Percentiles rank a stretch among this genome's conserved stretches.
phyloP scores from a whole-genome alignment of 768 basidiomycete species.

The Peribolospora kevripleyi region DNA sequence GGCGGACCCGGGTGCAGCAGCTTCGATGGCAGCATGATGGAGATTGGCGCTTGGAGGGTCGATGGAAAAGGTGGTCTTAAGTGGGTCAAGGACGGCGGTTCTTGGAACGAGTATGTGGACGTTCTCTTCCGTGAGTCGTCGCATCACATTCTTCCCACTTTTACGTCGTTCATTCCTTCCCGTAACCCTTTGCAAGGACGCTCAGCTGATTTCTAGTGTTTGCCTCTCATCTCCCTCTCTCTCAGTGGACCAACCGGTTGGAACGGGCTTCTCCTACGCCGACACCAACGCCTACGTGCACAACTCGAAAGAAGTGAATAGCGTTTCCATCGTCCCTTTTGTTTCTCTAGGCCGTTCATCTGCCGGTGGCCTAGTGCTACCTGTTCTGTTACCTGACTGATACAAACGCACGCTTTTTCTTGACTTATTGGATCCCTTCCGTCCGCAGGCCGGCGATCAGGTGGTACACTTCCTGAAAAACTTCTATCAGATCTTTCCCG shows the following conservation, averaged over 20 bases:
- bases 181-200: neutral
- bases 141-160: too few species aligned
- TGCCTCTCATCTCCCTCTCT: neutral
- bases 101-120: conserved; percentile 87
- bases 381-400: neutral
- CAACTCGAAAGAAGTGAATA: conserved; percentile 39
- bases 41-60: conserved; percentile 72
- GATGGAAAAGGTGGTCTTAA: conserved; percentile 48
- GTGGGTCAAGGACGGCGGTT: conserved; percentile 43
- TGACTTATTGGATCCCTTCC: too few species aligned
- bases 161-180: neutral
- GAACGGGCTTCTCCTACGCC: conserved; percentile 78
- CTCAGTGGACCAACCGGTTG: conserved; percentile 88
- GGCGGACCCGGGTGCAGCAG: conserved; percentile 94
- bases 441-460: conserved; percentile 41
- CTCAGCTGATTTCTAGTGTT: neutral
- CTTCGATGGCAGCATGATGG: conserved; percentile 95
- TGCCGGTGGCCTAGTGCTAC: neutral
- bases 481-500: conserved; percentile 78
- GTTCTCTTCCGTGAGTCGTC: conserved; percentile 60
- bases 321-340: conserved; percentile 3
- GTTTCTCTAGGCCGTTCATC: neutral
- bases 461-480: conserved; percentile 62
- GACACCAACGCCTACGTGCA: conserved; percentile 66
- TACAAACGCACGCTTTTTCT: neutral